Evolutionary conservation across 352 stramenopile genomes (phyloP).

Genomic region (Phytophthora pistaciae): DNA sequence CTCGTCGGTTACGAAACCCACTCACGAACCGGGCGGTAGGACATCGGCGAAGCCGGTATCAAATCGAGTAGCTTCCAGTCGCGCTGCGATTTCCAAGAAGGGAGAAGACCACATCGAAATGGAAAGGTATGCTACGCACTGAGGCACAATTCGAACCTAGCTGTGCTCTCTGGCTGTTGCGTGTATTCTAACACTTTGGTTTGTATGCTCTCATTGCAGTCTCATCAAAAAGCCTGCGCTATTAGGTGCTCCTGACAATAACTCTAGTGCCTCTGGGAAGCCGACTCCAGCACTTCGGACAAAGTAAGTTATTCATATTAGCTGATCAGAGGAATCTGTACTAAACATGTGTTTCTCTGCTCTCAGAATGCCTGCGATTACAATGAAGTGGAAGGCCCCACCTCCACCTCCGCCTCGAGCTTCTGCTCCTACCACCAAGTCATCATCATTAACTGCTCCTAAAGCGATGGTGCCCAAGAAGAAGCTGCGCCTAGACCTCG

Average conservation of each 20-base stretch:
- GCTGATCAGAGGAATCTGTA: background rate
- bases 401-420: constrained; percentile 14
- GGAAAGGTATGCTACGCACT: constrained; percentile 43
- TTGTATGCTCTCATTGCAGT: constrained; percentile 4
- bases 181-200: constrained; percentile 1
- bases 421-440: constrained; percentile 9
- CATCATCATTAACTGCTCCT: constrained; percentile 17
- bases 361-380: constrained; percentile 68
- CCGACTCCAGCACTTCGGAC: constrained; percentile 5
- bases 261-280: constrained; percentile 4
- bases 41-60: constrained; percentile 33
- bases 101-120: constrained; percentile 45
- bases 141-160: background rate
- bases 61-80: constrained; percentile 30
- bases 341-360: background rate
- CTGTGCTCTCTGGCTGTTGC: background rate
- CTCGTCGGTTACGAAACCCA: constrained; percentile 15
- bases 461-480: constrained; percentile 15
- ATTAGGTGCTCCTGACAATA: background rate
- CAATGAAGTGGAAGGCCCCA: constrained; percentile 69
- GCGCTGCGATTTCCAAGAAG: constrained; percentile 29
- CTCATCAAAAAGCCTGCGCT: constrained; percentile 24
- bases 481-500: constrained; percentile 45
- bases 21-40: constrained; percentile 5
- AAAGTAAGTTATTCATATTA: constrained; percentile 20